Percentiles rank a stretch among this genome's conserved stretches.
phyloP scores from a whole-genome alignment of 257 asterid genomes.

The Apocynum venetum region DNA sequence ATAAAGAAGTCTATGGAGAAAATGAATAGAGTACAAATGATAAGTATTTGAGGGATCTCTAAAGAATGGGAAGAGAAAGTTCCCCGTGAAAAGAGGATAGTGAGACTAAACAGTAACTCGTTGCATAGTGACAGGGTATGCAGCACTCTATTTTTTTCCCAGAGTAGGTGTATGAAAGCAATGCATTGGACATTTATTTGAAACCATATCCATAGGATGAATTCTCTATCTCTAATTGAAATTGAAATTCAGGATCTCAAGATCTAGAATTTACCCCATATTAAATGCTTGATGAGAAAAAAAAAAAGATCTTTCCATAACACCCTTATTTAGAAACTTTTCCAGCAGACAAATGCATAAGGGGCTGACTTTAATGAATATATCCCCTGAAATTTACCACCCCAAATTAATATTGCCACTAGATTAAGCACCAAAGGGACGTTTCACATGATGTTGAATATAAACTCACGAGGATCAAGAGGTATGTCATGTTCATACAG shows the following conservation, averaged over 20 bases:
- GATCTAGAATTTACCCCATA: not conserved
- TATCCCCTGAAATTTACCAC: not conserved
- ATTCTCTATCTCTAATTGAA: not conserved
- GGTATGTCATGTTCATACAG: not conserved
- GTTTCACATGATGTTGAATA: not conserved
- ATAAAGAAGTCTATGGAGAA: not conserved
- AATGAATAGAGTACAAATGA: not conserved
- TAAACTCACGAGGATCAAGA: not conserved
- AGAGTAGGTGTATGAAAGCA: not conserved
- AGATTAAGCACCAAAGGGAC: not conserved
- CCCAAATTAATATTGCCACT: not conserved
- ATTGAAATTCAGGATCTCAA: not conserved
- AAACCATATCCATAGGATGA: not conserved
- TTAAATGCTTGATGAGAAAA: not conserved
- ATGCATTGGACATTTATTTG: not conserved
- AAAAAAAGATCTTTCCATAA: not conserved
- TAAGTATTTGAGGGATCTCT: not conserved
- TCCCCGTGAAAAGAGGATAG: not conserved
- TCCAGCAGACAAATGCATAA: not conserved
- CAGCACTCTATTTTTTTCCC: not conserved
- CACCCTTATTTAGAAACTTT: not conserved
- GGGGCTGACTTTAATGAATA: not conserved
- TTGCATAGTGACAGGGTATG: not conserved
- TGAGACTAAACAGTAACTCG: conserved; percentile 1
- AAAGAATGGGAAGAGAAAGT: not conserved